These are phyloP conservation scores for Metroxylon sagu DNA, from an alignment of 176 grass and related monocot species.

Conservation along the genomic window DNA sequence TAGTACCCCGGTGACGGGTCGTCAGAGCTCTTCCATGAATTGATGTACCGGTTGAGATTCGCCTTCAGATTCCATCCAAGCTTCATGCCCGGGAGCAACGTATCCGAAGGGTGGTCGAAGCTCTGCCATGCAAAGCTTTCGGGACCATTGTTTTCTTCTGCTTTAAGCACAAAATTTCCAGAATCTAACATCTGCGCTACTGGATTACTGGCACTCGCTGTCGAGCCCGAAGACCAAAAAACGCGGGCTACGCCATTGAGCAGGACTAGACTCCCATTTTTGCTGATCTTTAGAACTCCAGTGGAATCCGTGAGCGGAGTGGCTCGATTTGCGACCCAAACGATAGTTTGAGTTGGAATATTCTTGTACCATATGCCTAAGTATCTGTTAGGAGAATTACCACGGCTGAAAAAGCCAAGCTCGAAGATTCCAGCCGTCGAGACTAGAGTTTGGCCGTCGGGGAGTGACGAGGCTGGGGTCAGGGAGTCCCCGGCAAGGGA, in stretches of 20 bases:
- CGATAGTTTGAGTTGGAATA: conserved; percentile 26
- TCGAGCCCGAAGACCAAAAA: conserved; percentile 35
- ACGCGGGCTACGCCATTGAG: conserved; percentile 17
- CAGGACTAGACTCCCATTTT: conserved; percentile 36
- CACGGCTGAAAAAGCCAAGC: conserved; percentile 54
- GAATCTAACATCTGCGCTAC: conserved; percentile 21
- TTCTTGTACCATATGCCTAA: conserved; percentile 47
- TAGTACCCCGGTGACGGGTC: conserved; percentile 32
- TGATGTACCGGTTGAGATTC: conserved; percentile 24
- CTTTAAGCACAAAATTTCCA: conserved; percentile 34
- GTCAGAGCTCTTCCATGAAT: conserved; percentile 37
- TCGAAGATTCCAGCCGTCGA: conserved; percentile 39
- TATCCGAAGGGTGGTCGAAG: conserved; percentile 47
- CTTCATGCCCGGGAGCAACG: conserved; percentile 36
- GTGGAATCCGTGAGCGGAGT: conserved; percentile 14
- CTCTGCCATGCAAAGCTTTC: conserved; percentile 41
- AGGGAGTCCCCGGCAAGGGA: conserved; percentile 20
- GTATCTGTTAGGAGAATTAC: conserved; percentile 27
- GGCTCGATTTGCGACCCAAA: conserved; percentile 41
- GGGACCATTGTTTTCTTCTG: conserved; percentile 17
- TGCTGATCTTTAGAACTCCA: conserved; percentile 25
- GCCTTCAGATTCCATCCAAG: conserved; percentile 41
- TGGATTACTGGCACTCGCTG: conserved; percentile 10
- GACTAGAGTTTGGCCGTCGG: conserved; percentile 14
- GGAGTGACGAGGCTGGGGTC: conserved; percentile 14